Evolutionary conservation across 345 rosid species (phyloP).

Genomic region (Brassica rapa): DNA sequence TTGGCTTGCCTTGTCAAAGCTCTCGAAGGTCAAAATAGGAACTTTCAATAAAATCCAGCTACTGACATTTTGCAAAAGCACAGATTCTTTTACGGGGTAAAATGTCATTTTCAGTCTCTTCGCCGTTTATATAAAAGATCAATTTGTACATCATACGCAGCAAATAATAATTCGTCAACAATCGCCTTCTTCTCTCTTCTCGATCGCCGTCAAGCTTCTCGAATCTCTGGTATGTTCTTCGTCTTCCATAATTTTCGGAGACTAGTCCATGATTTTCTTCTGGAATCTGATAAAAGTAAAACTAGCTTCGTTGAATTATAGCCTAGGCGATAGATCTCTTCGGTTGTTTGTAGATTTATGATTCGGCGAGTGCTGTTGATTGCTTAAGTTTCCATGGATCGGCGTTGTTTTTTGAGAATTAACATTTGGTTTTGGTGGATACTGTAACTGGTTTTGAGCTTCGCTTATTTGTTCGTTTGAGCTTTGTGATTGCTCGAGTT

Average conservation of each 20-base stretch:
- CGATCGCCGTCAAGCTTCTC: constrained; percentile 35
- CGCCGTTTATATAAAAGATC: neutral
- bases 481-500: constrained; percentile 11
- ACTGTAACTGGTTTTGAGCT: constrained; percentile 27
- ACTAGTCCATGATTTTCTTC: neutral
- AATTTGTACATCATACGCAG: constrained; percentile 6
- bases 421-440: constrained; percentile 22
- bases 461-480: neutral
- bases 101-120: neutral
- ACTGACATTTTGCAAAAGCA: neutral
- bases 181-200: neutral
- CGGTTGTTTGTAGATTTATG: neutral
- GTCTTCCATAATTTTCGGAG: constrained; percentile 17
- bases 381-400: constrained; percentile 14
- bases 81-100: neutral
- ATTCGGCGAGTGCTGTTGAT: neutral
- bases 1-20: constrained; percentile 32
- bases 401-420: neutral
- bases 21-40: constrained; percentile 36
- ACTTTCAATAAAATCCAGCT: neutral
- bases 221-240: constrained; percentile 26
- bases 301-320: neutral
- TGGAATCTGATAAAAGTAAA: constrained; percentile 12
- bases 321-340: neutral
- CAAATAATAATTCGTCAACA: constrained; percentile 7